Evolutionary conservation across 2,329 filamentous ascomycete genomes (phyloP).

Genomic region (Clonostachys rhizophaga): DNA sequence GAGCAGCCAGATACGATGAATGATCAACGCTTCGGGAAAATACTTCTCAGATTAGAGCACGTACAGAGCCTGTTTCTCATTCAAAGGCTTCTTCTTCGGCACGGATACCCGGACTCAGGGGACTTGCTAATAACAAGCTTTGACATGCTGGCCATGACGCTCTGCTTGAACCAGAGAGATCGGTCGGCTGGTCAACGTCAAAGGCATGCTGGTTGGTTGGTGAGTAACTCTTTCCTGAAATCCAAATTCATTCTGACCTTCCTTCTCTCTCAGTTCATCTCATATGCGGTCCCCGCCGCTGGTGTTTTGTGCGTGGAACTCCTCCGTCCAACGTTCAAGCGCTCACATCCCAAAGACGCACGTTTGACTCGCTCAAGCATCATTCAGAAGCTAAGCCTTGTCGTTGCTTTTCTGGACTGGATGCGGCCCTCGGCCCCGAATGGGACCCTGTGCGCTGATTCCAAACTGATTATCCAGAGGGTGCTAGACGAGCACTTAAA

Average conservation of each 20-base stretch:
- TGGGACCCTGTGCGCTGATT: conserved; percentile 33
- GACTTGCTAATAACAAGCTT: conserved; percentile 36
- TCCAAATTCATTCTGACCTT: too few species aligned
- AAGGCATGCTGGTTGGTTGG: neutral
- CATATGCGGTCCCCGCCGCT: conserved; percentile 38
- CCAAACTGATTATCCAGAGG: conserved; percentile 38
- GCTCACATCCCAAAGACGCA: neutral
- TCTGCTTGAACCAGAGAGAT: conserved; percentile 33
- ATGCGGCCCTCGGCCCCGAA: conserved; percentile 39
- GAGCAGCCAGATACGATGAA: too few species aligned
- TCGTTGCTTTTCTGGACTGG: conserved; percentile 45
- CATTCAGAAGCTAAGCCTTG: conserved; percentile 43
- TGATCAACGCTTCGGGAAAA: conserved; percentile 26
- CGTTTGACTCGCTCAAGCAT: conserved; percentile 28
- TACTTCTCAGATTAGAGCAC: conserved; percentile 40
- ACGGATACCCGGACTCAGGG: neutral
- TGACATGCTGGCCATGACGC: conserved; percentile 37
- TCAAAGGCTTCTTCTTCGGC: conserved; percentile 42
- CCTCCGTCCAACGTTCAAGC: neutral
- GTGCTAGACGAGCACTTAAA: conserved; percentile 43
- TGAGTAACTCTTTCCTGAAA: too few species aligned
- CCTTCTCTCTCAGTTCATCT: conserved; percentile 23
- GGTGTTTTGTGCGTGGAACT: conserved; percentile 38
- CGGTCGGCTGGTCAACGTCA: neutral
- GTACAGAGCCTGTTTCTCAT: conserved; percentile 54